Percentiles rank a stretch among this genome's conserved stretches.
Conservation (phyloP, 2,329 filamentous ascomycete species). For the Pestalotiopsis sp. region DNA sequence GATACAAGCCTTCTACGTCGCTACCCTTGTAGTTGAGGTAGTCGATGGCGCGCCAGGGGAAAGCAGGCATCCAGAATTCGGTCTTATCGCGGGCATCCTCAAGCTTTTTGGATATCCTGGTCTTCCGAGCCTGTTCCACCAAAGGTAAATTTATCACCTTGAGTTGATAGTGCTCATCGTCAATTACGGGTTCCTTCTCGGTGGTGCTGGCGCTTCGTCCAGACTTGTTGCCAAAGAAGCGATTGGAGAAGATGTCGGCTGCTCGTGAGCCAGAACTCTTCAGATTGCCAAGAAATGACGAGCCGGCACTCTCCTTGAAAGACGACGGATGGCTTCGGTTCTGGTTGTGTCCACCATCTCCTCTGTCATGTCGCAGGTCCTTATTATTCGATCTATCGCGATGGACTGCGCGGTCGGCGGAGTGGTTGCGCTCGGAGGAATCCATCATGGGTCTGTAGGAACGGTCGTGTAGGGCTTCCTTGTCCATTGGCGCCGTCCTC, state of each 20-base stretch:
- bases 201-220: conserved; percentile 69
- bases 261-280: conserved; percentile 72
- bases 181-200: conserved; percentile 65
- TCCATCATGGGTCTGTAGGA: conserved; percentile 68
- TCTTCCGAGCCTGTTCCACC: conserved; percentile 85
- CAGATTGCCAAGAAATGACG: conserved; percentile 69
- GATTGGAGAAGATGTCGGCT: conserved; percentile 79
- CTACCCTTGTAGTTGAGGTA: conserved; percentile 94
- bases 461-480: conserved; percentile 53
- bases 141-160: conserved; percentile 85
- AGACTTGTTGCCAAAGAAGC: conserved; percentile 73
- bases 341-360: conserved; percentile 28
- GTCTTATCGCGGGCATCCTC: conserved; percentile 92
- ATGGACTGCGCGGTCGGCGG: conserved; percentile 62
- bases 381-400: conserved; percentile 46
- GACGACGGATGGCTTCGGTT: conserved; percentile 52
- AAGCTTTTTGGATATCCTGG: conserved; percentile 85
- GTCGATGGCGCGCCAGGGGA: conserved; percentile 94
- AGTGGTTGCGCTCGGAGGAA: conserved; percentile 67
- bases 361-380: conserved; percentile 46
- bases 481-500: conserved; percentile 62
- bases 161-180: conserved; percentile 81
- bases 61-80: conserved; percentile 97
- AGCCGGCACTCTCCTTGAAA: conserved; percentile 61
- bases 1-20: conserved; percentile 90